Conservation (phyloP, 2,329 filamentous ascomycete genomes). For the Cadophora malorum region DNA sequence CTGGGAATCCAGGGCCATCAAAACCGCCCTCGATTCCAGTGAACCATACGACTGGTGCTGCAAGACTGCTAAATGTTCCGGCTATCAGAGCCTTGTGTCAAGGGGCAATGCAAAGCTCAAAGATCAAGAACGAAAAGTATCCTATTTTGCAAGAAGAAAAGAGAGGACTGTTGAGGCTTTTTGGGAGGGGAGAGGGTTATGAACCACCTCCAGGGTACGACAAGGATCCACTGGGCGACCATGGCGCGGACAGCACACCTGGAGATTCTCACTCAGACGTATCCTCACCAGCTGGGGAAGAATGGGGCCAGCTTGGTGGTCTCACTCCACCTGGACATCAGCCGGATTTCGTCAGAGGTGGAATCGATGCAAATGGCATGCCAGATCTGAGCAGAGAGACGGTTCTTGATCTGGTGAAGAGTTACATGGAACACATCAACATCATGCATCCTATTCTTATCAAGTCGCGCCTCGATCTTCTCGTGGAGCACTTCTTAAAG, state of each 20-base stretch:
- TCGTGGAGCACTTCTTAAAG: slow-evolving; percentile 43
- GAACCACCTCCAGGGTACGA: slow-evolving; percentile 58
- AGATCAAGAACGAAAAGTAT: slow-evolving; percentile 68
- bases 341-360: slow-evolving; percentile 35
- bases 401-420: slow-evolving; percentile 60
- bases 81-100: slow-evolving; percentile 66
- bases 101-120: slow-evolving; percentile 54
- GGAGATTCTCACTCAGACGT: slow-evolving; percentile 56
- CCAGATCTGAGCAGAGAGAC: slow-evolving; percentile 60
- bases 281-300: slow-evolving; percentile 60
- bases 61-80: slow-evolving; percentile 77
- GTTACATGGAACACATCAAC: slow-evolving; percentile 66
- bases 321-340: slow-evolving; percentile 40
- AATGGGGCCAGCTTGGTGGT: slow-evolving; percentile 64
- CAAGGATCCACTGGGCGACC: slow-evolving; percentile 45
- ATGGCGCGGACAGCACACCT: slow-evolving; percentile 51
- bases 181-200: slow-evolving; percentile 78
- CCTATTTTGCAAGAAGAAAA: slow-evolving; percentile 78
- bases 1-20: slow-evolving; percentile 52
- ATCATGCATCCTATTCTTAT: slow-evolving; percentile 70
- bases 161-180: slow-evolving; percentile 76
- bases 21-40: slow-evolving; percentile 76
- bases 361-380: slow-evolving; percentile 52
- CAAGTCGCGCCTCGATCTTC: slow-evolving; percentile 56
- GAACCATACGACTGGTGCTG: slow-evolving; percentile 90